Conservation (phyloP, 169 alveolate genomes). For the Cystoisospora suis region DNA sequence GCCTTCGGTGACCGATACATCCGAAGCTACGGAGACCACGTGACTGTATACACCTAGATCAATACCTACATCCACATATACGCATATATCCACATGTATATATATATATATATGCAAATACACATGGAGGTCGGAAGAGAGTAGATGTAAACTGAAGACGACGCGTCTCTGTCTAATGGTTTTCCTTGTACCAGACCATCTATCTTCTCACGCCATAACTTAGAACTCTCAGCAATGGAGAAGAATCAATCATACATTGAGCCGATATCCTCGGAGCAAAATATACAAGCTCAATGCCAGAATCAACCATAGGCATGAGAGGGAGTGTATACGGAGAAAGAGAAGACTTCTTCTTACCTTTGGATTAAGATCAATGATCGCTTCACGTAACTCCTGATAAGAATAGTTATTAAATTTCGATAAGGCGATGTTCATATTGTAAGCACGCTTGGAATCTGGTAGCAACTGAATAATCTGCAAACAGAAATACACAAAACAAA, state of each 20-base stretch:
- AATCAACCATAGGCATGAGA: not conserved
- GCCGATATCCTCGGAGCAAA: not conserved
- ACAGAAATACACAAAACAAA: too few relatives aligned
- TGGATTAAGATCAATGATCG: conserved; percentile 86
- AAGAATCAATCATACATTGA: not conserved
- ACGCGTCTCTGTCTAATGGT: too few relatives aligned
- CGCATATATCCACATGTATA: not conserved
- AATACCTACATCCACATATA: not conserved
- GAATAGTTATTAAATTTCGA: conserved; percentile 88
- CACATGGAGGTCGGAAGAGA: not conserved
- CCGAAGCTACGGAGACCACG: too few relatives aligned
- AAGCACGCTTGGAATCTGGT: conserved; percentile 90
- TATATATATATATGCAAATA: not conserved
- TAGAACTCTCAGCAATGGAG: too few relatives aligned
- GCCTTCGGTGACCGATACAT: not conserved
- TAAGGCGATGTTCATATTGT: conserved; percentile 89
- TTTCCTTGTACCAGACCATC: too few relatives aligned
- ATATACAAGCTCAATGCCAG: not conserved
- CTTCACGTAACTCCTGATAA: conserved; percentile 87
- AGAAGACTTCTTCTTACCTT: conserved; percentile 32
- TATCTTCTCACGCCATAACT: too few relatives aligned
- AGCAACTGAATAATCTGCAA: conserved; percentile 81
- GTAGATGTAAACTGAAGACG: not conserved
- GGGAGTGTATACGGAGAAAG: not conserved
- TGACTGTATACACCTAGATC: too few relatives aligned